Conservation (phyloP, 306 rosid genomes). For the Bauhinia variegata region DNA sequence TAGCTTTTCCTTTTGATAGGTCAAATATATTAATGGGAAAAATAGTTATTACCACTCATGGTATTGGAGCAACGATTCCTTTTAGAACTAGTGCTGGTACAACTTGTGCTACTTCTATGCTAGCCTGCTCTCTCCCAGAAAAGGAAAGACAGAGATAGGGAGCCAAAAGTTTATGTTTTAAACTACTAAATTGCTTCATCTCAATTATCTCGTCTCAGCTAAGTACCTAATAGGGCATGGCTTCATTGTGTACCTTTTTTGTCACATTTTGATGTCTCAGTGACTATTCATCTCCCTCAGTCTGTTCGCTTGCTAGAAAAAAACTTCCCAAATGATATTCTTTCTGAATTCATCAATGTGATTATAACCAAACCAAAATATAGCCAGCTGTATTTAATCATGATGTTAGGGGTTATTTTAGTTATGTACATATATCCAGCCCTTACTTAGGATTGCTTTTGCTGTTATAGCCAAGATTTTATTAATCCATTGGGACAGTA, state of each 20-base stretch:
- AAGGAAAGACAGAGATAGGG: slow-evolving; percentile 12
- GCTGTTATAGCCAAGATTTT: slow-evolving; percentile 1
- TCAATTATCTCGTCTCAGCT: slow-evolving; percentile 12
- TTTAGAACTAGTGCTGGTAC: slow-evolving; percentile 21
- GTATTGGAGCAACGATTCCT: not conserved
- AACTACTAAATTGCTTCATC: not conserved
- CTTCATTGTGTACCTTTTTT: not conserved
- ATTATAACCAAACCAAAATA: slow-evolving; percentile 2
- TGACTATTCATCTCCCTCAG: not conserved
- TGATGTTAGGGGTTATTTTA: slow-evolving; percentile 19
- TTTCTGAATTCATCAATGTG: not conserved
- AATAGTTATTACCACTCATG: not conserved
- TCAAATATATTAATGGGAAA: slow-evolving; percentile 4
- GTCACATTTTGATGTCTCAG: not conserved
- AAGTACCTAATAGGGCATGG: slow-evolving; percentile 10
- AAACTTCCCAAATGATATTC: not conserved
- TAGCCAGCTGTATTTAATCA: slow-evolving; percentile 25
- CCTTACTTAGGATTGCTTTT: not conserved
- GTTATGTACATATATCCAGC: slow-evolving; percentile 18
- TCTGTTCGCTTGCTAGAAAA: not conserved
- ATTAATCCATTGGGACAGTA: slow-evolving; percentile 22
- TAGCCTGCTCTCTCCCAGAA: not conserved
- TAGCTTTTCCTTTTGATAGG: slow-evolving; percentile 20
- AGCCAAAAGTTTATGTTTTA: not conserved
- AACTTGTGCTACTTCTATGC: slow-evolving; percentile 20